These are phyloP conservation scores for Catenaria anguillulae DNA, from an alignment of 371 early-diverging fungal species.

Conservation along the genomic window DNA sequence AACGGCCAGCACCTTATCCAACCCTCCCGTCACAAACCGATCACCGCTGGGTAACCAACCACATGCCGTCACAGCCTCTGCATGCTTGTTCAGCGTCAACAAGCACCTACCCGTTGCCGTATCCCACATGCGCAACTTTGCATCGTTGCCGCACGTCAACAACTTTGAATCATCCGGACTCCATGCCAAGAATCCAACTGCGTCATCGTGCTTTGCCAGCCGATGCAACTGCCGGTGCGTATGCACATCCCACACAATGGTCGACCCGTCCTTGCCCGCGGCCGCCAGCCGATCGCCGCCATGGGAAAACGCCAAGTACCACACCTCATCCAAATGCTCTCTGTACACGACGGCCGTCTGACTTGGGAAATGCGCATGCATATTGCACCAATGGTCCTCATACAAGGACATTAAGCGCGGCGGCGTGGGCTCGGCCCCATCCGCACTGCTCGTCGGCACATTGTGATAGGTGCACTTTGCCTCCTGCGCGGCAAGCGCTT, in stretches of 20 bases:
- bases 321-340: conserved; percentile 84
- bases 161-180: conserved; percentile 64
- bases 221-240: conserved; percentile 19
- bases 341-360: conserved; percentile 42
- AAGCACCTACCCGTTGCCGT: conserved; percentile 39
- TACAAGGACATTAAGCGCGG: conserved; percentile 33
- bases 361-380: conserved; percentile 33
- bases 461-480: conserved; percentile 65
- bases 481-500: conserved; percentile 62
- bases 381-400: conserved; percentile 59
- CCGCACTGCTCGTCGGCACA: neutral
- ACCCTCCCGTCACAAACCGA: conserved; percentile 59
- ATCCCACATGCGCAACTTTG: conserved; percentile 64
- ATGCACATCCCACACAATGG: conserved; percentile 71
- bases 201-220: conserved; percentile 36
- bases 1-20: conserved; percentile 55
- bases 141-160: conserved; percentile 67
- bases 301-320: conserved; percentile 82
- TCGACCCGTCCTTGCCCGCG: conserved; percentile 69
- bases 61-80: conserved; percentile 59
- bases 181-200: conserved; percentile 72
- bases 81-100: conserved; percentile 38
- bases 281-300: conserved; percentile 74
- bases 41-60: conserved; percentile 64
- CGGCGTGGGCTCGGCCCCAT: neutral